Conservation (phyloP, 2,329 filamentous ascomycete species). For the Fusarium domesticum region DNA sequence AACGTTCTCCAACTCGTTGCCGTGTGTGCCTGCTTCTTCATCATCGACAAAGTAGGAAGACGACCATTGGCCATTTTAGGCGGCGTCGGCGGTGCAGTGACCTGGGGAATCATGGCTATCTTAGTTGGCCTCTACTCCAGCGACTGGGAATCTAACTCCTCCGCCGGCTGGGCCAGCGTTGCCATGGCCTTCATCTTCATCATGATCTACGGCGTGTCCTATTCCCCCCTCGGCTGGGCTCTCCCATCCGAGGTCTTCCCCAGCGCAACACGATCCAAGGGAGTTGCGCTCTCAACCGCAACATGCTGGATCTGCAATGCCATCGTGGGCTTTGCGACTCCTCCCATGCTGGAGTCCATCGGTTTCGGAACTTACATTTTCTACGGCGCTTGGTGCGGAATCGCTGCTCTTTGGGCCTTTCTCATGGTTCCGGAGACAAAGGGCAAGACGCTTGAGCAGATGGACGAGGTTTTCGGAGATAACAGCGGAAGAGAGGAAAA, state of each 20-base stretch:
- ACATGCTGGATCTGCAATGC: slow-evolving; percentile 42
- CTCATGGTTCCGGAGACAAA: slow-evolving; percentile 59
- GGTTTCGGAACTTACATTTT: slow-evolving; percentile 57
- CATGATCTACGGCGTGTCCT: slow-evolving; percentile 61
- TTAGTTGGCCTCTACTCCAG: slow-evolving; percentile 46
- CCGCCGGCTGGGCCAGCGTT: slow-evolving; percentile 55
- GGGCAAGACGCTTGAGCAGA: slow-evolving; percentile 54
- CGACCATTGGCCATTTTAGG: slow-evolving; percentile 63
- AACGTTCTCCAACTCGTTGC: slow-evolving; percentile 47
- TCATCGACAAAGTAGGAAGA: slow-evolving; percentile 55
- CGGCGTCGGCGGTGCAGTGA: slow-evolving; percentile 61
- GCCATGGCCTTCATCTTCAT: slow-evolving; percentile 64
- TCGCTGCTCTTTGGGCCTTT: slow-evolving; percentile 49
- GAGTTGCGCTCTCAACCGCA: slow-evolving; percentile 56
- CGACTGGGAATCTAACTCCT: slow-evolving; percentile 34
- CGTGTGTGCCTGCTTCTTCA: slow-evolving; percentile 45
- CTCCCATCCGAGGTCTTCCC: slow-evolving; percentile 64
- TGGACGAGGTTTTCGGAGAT: slow-evolving; percentile 47
- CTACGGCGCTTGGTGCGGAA: slow-evolving; percentile 53
- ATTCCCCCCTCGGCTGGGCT: slow-evolving; percentile 63
- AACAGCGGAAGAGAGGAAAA: slow-evolving; percentile 9
- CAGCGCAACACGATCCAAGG: slow-evolving; percentile 55
- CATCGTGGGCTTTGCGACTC: slow-evolving; percentile 36
- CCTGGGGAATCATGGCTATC: slow-evolving; percentile 51
- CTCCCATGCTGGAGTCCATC: slow-evolving; percentile 51